Base-by-base conservation (phyloP, 805 yeast species). In the Wickerhamiella azymoides region DNA sequence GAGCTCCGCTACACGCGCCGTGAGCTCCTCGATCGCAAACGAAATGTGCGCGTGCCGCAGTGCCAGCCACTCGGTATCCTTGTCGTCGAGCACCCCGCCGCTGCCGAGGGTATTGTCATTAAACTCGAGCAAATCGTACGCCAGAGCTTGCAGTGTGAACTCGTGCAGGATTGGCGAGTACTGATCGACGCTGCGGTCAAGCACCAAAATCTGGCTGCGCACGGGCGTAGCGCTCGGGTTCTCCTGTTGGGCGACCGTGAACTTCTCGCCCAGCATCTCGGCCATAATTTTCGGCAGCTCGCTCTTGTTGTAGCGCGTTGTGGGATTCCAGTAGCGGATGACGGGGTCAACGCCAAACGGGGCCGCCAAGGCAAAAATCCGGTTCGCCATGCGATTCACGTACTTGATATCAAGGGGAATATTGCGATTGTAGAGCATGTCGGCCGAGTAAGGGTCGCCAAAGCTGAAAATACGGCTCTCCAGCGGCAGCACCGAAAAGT, bases 71-170 rank as follows among this genome's bases (percentile, higher is more conserved):
- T 79, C 80, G 1, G 73, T 73, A 58, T 85, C 94, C 24, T 66
- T 53, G 45, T 77, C 80, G 46, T 73, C 70, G 40, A 81, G 65
- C 46, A 65, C 71, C 3, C 84, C 69, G 14, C 46, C 46, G 56
- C 79, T 83, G 58, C 74, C 80, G n/a, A 58, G 57, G 52, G 71
- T 66, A 45, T 66, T 61, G 61, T 63, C 65, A 54, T 58, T 52
- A 38, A 70, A 65, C n/a, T 63, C 57, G 32, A 66, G 73, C 26
- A 80, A 63, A 61, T 89, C 98, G 65, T 80, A 80, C 16, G 88
- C 81, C 83, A 88, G 79, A 4, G 96, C 88, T 63, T 89, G 94
- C 62, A 88, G 92, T 19, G 80, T 75, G 62, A 88, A 84, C 59
- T 85, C 95, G 61, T 92, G 97, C 46, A 88, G 63, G 40, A 92